Percentiles rank a stretch among this genome's conserved stretches.
phyloP scores from a whole-genome alignment of 148 eudicot species.

The Pouteria glomerata region DNA sequence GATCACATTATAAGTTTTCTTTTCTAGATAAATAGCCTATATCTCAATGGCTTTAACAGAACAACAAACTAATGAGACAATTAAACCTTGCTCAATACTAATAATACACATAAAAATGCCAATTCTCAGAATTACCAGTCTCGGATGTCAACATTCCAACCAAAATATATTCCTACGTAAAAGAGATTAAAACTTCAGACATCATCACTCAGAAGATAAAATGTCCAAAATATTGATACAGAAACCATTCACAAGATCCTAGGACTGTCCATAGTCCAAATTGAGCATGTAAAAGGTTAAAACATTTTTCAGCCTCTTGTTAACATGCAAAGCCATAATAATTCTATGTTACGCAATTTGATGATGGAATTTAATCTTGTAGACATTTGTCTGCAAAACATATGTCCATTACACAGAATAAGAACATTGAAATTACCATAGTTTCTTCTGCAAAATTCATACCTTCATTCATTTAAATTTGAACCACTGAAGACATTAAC shows the following conservation, averaged over 20 bases:
- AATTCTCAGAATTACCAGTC: not conserved
- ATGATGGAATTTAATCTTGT: no score
- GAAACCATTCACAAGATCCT: not conserved
- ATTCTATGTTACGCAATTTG: not conserved
- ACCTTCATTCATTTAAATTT: not conserved
- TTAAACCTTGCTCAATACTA: not conserved
- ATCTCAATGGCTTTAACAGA: no score
- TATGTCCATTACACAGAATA: not conserved
- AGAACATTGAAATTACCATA: not conserved
- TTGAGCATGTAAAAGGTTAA: not conserved
- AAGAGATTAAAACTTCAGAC: not conserved
- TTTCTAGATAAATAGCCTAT: not conserved
- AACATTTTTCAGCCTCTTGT: not conserved
- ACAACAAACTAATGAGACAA: no score
- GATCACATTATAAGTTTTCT: conserved; percentile 3
- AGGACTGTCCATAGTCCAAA: not conserved
- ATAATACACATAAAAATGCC: not conserved
- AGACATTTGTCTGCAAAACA: not conserved
- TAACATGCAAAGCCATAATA: not conserved
- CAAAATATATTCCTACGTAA: not conserved
- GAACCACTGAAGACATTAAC: not conserved
- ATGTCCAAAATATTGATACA: not conserved
- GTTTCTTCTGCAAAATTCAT: no score
- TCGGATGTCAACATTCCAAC: not conserved
- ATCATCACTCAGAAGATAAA: not conserved